Evolutionary conservation across 495 filamentous ascomycete species (phyloP).

Genomic region (Lepidopterella palustris): DNA sequence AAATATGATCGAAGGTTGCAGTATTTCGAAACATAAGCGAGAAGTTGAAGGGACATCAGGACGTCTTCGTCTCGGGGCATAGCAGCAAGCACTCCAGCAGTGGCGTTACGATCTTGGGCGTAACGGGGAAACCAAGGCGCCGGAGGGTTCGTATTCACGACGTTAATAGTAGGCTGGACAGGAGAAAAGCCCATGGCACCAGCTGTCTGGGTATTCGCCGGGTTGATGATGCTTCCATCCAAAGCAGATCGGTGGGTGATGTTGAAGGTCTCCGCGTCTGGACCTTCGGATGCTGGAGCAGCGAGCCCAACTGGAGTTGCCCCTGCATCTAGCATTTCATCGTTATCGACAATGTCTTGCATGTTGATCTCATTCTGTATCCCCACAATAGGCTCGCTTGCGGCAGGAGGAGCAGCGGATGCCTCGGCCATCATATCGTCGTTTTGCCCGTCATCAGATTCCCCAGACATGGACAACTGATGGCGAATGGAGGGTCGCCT

Average conservation of each 20-base stretch:
- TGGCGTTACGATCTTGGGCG: conserved; percentile 57
- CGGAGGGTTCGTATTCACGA: conserved; percentile 53
- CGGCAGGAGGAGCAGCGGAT: conserved; percentile 59
- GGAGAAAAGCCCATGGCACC: conserved; percentile 67
- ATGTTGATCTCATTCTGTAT: conserved; percentile 74
- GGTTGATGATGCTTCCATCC: conserved; percentile 80
- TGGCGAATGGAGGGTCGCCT: conserved; percentile 77
- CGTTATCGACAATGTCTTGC: conserved; percentile 68
- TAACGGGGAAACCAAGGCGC: conserved; percentile 64
- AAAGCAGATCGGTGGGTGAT: conserved; percentile 86
- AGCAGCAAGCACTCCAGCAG: conserved; percentile 66
- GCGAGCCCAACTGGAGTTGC: conserved; percentile 66
- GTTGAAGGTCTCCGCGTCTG: conserved; percentile 85
- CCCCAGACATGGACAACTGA: conserved; percentile 78
- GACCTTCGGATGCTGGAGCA: conserved; percentile 70
- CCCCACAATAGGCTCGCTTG: conserved; percentile 62
- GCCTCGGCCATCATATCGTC: conserved; percentile 59
- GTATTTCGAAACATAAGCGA: conserved; percentile 98
- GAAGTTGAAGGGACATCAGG: conserved; percentile 92
- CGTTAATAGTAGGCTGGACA: conserved; percentile 59
- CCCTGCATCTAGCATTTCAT: conserved; percentile 71
- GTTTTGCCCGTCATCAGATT: conserved; percentile 75
- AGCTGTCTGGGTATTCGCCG: conserved; percentile 44
- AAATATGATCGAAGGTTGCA: conserved; percentile 94
- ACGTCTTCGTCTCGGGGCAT: conserved; percentile 98